Evolutionary conservation across 2,329 filamentous ascomycete species (phyloP), one percentile per base, ranked within the genome.

Genomic region (Sclerotinia spermophila): DNA sequence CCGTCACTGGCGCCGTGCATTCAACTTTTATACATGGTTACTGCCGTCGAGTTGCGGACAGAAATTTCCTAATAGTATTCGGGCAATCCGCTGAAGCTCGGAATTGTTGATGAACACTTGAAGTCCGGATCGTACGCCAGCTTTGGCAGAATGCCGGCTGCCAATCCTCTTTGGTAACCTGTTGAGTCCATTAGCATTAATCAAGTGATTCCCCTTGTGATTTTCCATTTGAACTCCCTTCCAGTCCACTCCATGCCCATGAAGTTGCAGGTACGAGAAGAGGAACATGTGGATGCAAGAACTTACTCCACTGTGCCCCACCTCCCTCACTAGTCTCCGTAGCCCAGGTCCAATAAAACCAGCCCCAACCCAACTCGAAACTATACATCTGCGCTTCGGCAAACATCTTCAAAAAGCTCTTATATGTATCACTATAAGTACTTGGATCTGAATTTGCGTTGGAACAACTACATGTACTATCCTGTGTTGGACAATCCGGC

Each of bases 331-430:
- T 90, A 74, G 82, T 85, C 83, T 98, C 95, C 42, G 95, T 97
- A 82, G 94, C 88, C 95, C 96, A 97, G 45, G 94, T 98, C 96
- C 96, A 99, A 82, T 99, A 99, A 83, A 97, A 97, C 96, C 96
- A 99, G 64, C 96, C 96, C 90, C 92, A 96, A 8, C 92, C 93
- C 73, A 90, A 89, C 81, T 98, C 95, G 78, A 98, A 99, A 71
- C 90, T 92, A 76, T 90, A 86, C 93, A 99, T 99, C 83, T 99
- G 96, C 68, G 94, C 96, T 81, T 97, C 91, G 8, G 96, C 96
- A 82, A 98, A 98, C 81, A 92, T 92, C 74, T 88, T 87, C 73
- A 99, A 84, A 81, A 95, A 98, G 75, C 89, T 83, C 82, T 96
- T 97, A 82, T 99, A 99, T 6, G 83, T 82, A 71, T 84, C 83